Conservation (phyloP, 768 basidiomycete species). For the Gelatoporia subvermispora region DNA sequence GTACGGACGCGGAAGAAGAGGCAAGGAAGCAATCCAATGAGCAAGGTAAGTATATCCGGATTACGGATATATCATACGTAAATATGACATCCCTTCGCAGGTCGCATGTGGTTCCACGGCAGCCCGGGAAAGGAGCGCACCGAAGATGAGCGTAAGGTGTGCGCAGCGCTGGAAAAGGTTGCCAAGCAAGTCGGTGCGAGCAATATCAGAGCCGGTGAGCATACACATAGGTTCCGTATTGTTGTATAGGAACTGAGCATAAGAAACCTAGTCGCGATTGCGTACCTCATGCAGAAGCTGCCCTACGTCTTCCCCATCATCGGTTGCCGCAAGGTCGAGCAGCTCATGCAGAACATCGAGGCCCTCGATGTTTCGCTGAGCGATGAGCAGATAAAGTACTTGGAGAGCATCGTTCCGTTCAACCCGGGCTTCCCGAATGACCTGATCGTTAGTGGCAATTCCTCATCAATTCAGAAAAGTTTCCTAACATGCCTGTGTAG, state of each 20-base stretch:
- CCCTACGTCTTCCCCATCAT: conserved; percentile 18
- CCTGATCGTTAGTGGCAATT: conserved; percentile 1
- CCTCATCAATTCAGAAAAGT: no score
- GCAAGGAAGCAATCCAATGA: conserved; percentile 19
- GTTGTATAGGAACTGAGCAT: not conserved
- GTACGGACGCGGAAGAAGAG: conserved; percentile 32
- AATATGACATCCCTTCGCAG: conserved; percentile 33
- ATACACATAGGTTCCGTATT: conserved; percentile 4
- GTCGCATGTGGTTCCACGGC: conserved; percentile 21
- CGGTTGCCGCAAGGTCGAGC: conserved; percentile 13
- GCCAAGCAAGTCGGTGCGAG: conserved; percentile 39
- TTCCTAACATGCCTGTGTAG: not conserved
- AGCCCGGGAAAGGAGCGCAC: conserved; percentile 36
- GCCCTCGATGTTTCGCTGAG: conserved; percentile 12
- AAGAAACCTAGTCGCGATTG: conserved; percentile 18
- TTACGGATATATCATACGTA: conserved; percentile 38
- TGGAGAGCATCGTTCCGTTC: conserved; percentile 19
- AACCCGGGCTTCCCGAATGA: conserved; percentile 17
- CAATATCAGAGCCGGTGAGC: conserved; percentile 2
- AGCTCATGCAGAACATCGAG: conserved; percentile 17
- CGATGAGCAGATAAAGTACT: conserved; percentile 14
- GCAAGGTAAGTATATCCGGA: conserved; percentile 35
- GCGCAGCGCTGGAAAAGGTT: conserved; percentile 41
- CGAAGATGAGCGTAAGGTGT: conserved; percentile 36
- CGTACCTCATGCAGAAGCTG: conserved; percentile 25